Percentiles rank a stretch among this genome's conserved stretches.
Evolutionary conservation across 805 yeast species (phyloP).

Genomic region (Metschnikowia similis): DNA sequence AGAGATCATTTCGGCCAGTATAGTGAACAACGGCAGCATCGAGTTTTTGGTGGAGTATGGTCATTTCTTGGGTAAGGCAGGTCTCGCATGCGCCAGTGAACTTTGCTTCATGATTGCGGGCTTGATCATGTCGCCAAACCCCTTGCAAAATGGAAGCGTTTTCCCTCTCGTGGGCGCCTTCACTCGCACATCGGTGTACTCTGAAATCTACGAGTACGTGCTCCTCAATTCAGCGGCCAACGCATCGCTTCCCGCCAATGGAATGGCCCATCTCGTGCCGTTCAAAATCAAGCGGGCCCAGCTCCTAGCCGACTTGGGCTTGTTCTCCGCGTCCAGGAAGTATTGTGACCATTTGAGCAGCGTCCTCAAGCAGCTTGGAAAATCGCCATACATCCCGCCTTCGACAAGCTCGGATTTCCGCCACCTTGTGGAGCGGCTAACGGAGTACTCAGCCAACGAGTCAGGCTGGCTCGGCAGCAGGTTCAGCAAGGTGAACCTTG

Average conservation of each 20-base stretch:
- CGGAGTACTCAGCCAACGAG: slow-evolving; percentile 39
- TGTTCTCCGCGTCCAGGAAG: slow-evolving; percentile 53
- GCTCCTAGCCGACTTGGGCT: slow-evolving; percentile 64
- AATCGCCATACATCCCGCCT: slow-evolving; percentile 26
- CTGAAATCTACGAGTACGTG: slow-evolving; percentile 67
- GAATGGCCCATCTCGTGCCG: slow-evolving; percentile 53
- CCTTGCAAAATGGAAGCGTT: slow-evolving; percentile 23
- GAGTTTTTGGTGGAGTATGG: slow-evolving; percentile 52
- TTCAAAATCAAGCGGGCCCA: slow-evolving; percentile 66
- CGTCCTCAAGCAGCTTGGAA: slow-evolving; percentile 28
- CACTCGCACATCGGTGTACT: slow-evolving; percentile 38
- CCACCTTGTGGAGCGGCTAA: slow-evolving; percentile 41
- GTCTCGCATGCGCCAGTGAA: slow-evolving; percentile 36
- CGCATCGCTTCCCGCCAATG: slow-evolving; percentile 28
- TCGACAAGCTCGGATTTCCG: slow-evolving; percentile 28
- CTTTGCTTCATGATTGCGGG: slow-evolving; percentile 46
- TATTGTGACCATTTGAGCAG: slow-evolving; percentile 51
- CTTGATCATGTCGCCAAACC: slow-evolving; percentile 33
- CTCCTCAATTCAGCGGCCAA: slow-evolving; percentile 22
- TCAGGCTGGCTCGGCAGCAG: slow-evolving; percentile 69
- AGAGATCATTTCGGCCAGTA: slow-evolving; percentile 39
- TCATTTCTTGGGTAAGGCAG: slow-evolving; percentile 34
- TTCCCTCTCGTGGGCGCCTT: slow-evolving; percentile 41
- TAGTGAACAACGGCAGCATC: slow-evolving; percentile 28
- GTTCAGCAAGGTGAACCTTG: slow-evolving; percentile 59